Conservation (phyloP, 805 yeast species). For the Zygoascus bituminiphila region DNA sequence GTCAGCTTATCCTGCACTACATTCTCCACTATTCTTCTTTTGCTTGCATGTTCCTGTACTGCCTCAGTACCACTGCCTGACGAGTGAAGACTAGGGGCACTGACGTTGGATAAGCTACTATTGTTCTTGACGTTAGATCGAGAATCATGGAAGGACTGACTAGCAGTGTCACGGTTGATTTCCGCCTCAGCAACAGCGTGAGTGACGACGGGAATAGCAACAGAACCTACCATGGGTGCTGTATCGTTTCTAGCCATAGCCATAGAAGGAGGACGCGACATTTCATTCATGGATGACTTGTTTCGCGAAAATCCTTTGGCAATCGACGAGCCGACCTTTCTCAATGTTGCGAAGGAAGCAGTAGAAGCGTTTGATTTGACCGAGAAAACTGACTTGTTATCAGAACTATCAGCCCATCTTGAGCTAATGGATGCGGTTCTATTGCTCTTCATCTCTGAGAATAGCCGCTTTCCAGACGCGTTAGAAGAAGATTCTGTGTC, state of each 20-base stretch:
- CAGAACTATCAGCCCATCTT: constrained; percentile 6
- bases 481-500: background rate
- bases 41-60: background rate
- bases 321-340: constrained; percentile 9
- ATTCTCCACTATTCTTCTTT: background rate
- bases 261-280: background rate
- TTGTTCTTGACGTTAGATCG: constrained; percentile 1
- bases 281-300: background rate
- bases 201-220: background rate
- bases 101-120: background rate
- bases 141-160: background rate
- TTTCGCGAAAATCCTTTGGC: background rate
- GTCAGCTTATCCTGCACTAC: background rate
- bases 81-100: background rate
- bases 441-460: background rate
- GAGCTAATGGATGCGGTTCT: background rate
- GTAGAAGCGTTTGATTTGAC: constrained; percentile 22
- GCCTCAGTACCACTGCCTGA: background rate
- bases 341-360: constrained; percentile 22
- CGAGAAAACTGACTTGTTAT: constrained; percentile 21
- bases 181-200: background rate
- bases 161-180: background rate
- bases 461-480: background rate
- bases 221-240: constrained; percentile 1
- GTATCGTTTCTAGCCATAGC: background rate